Conservation (phyloP, 257 asterid species). For the Solanum appendiculatum region DNA sequence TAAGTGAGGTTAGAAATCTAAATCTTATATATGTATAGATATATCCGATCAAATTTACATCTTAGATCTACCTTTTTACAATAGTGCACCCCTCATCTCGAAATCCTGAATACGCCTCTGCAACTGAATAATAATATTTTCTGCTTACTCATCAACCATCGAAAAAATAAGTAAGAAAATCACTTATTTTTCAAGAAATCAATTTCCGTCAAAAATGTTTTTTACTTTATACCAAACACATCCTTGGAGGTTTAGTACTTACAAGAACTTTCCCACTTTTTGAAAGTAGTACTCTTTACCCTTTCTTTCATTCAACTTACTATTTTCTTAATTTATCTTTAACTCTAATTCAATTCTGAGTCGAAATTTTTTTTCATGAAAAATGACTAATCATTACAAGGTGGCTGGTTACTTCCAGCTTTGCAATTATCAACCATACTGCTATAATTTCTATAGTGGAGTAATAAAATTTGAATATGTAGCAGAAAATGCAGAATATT, state of each 20-base stretch:
- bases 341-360: not conserved
- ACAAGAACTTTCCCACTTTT: not conserved
- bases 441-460: not conserved
- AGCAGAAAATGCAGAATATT: not conserved
- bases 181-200: not conserved
- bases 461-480: not conserved
- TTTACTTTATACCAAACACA: not conserved
- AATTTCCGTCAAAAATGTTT: not conserved
- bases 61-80: no score
- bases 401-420: not conserved
- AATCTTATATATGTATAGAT: no score
- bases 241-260: not conserved
- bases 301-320: not conserved
- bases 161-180: not conserved
- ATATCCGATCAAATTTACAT: no score
- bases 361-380: not conserved
- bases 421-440: not conserved
- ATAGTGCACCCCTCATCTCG: no score
- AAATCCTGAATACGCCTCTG: no score
- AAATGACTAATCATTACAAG: not conserved
- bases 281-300: not conserved
- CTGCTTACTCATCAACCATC: not conserved
- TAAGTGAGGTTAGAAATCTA: no score
- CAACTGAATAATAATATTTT: no score
- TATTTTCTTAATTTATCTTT: not conserved